Conservation (phyloP, 164 flowering plant genomes). For the Chimonanthus salicifolius region DNA sequence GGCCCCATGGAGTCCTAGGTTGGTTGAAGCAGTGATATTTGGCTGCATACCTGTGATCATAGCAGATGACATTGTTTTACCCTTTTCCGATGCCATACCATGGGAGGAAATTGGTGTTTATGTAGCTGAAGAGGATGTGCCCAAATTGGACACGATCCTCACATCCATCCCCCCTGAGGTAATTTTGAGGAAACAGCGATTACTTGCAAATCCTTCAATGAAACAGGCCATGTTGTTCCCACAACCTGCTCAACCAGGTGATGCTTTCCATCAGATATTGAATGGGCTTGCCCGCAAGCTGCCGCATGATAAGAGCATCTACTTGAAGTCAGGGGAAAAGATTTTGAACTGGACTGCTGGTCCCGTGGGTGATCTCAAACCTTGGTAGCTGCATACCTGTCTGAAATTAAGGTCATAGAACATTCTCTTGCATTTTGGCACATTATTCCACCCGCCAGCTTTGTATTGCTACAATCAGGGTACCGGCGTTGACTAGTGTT, state of each 20-base stretch:
- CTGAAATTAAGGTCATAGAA: not conserved
- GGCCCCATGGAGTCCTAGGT: conserved; percentile 99
- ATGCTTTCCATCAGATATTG: conserved; percentile 89
- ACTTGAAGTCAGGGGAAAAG: conserved; percentile 54
- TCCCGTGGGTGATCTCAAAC: conserved; percentile 49
- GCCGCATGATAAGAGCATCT: conserved; percentile 54
- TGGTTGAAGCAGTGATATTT: conserved; percentile 90
- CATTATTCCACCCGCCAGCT: not conserved
- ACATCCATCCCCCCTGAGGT: conserved; percentile 80
- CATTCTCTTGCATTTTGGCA: too few species aligned
- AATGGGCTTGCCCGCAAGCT: conserved; percentile 84
- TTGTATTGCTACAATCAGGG: not conserved
- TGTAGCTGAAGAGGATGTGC: conserved; percentile 82
- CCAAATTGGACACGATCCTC: conserved; percentile 78
- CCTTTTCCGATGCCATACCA: conserved; percentile 94
- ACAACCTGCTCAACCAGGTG: conserved; percentile 80
- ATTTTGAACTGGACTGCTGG: conserved; percentile 87
- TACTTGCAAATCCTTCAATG: conserved; percentile 86
- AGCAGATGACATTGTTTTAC: conserved; percentile 92
- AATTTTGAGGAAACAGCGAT: conserved; percentile 73
- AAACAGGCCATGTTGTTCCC: conserved; percentile 91
- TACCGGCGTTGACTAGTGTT: not conserved
- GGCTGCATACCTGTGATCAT: conserved; percentile 96
- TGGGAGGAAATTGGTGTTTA: conserved; percentile 96
- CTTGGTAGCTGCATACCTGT: conserved; percentile 31